phyloP scores from a whole-genome alignment of 768 basidiomycete genomes.

The Aureoboletus auriporus region DNA sequence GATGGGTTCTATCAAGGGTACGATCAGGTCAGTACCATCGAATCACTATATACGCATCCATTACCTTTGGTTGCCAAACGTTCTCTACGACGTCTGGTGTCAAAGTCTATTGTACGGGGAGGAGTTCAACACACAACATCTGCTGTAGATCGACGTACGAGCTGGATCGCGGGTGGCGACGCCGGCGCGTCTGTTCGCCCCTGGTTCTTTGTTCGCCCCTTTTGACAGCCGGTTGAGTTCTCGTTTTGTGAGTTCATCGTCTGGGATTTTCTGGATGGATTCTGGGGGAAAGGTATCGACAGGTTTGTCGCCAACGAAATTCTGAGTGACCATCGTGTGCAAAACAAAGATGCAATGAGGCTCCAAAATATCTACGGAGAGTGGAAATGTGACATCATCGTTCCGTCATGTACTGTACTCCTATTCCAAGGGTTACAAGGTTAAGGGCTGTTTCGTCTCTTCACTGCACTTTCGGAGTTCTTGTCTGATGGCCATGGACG shows the following conservation, averaged over 20 bases:
- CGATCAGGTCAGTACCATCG: background rate
- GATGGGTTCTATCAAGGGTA: background rate
- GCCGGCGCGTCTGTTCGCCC: slow-evolving; percentile 28
- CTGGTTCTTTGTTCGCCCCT: slow-evolving; percentile 12
- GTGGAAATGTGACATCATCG: slow-evolving; percentile 8
- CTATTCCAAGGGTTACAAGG: too few species aligned
- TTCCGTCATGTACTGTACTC: background rate
- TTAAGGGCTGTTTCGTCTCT: too few species aligned
- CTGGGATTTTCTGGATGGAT: slow-evolving; percentile 16
- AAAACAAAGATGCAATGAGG: background rate
- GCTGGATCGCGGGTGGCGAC: slow-evolving; percentile 23
- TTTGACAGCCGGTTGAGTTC: slow-evolving; percentile 16
- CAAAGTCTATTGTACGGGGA: slow-evolving; percentile 6
- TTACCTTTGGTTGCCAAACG: slow-evolving; percentile 5
- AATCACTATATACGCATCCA: background rate
- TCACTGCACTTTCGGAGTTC: too few species aligned
- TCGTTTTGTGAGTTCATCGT: slow-evolving; percentile 17
- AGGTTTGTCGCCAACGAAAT: slow-evolving; percentile 26
- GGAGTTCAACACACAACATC: background rate
- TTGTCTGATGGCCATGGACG: too few species aligned
- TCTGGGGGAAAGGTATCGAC: slow-evolving; percentile 20
- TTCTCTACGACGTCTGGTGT: slow-evolving; percentile 11
- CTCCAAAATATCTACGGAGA: background rate
- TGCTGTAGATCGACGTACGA: background rate
- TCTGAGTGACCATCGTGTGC: slow-evolving; percentile 16